Evolutionary conservation across 2,329 filamentous ascomycete genomes (phyloP), one percentile per base, ranked within the genome.

Genomic region (Hymenoscyphus occultus): DNA sequence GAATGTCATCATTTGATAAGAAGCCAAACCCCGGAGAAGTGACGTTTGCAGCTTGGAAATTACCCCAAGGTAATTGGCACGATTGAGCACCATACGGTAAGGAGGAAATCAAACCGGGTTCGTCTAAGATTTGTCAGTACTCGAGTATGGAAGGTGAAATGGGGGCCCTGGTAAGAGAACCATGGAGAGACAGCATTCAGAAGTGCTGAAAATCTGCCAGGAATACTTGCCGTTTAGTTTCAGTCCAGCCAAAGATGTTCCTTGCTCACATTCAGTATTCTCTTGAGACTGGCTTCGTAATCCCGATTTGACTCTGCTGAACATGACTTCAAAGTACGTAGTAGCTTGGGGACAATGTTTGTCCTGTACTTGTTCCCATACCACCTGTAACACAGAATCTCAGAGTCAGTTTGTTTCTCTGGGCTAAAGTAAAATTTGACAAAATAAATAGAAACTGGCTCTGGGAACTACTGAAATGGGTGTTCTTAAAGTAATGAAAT

Each of bases 241-340:
- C 10, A 54, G 19, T 6, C 22, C 19, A 54, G 48, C 22, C 48
- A 54, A 22, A 22, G 48, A 54, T 22, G 22, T 51, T 7, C 19
- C 19, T 5, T 54, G 19, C 22, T 54, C 40, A 32, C 19, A 40
- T 31, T 5, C 14, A 40, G 51, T 42, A 19, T 14, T n/a, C n/a
- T 58, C 10, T 16, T 39, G 31, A 39, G 56, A 39, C 31, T 58
- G 56, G n/a, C 56, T n/a, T 16, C 42, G n/a, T 31, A 67, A 32
- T 32, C 62, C 66, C 16, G 40, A 28, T 51, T 67, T 58, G 16
- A 70, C 59, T 31, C 69, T 72, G 19, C 65, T 68, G 51, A 73
- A 35, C 68, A 73, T 73, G 1, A 59, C 61, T 42, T 59, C 66
- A 1, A 71, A 56, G 3, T 72, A 61, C 9, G 48, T 39, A 12